Base-by-base conservation (phyloP, 2,329 filamentous ascomycete species). In the Sporothrix inflata region DNA sequence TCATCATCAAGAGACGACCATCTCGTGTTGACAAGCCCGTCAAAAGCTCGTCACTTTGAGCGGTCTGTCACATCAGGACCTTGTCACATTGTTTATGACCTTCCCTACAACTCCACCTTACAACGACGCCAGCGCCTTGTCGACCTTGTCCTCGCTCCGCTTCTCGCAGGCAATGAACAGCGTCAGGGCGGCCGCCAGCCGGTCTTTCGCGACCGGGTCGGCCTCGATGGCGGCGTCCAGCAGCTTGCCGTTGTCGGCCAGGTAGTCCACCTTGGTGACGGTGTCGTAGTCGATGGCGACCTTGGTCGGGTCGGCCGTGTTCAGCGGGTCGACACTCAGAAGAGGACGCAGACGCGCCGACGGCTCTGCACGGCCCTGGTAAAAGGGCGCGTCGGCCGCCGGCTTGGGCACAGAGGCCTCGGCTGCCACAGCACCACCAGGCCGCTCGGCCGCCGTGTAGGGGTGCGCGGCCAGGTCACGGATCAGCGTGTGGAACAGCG, bases 201-300 rank as follows among this genome's bases (percentile, higher is more conserved):
- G 78, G n/a, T 78, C 78, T 49, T 77, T 78, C 0, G 81, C 79
- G 34, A 81, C 76, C 0, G 80, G 75, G 61, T 85, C 84, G 12
- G 77, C 78, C 42, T 78, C 78, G 69, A 84, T 83, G 5, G 83
- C 82, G 70, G 81, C 81, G 12, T 83, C 79, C 27, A 87, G 78
- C 72, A 78, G 80, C 40, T 75, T 80, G 4, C 85, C 85, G 7
- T 80, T 79, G 67, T 86, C 79, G 5, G 82, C 82, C 16, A 86
- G 81, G 72, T 85, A 86, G 74, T 86, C 84, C 1, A 83, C 77
- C 24, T 82, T 79, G 1, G 81, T 82, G 38, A 47, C 51, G 12
- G 57, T 49, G n/a, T 71, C 72, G 55, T 63, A 70, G 70, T 53
- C 45, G 42, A 9, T 8, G 1, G 21, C 57, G 79, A 82, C 21